Conservation (phyloP, 495 filamentous ascomycete species). For the Podospora australis region DNA sequence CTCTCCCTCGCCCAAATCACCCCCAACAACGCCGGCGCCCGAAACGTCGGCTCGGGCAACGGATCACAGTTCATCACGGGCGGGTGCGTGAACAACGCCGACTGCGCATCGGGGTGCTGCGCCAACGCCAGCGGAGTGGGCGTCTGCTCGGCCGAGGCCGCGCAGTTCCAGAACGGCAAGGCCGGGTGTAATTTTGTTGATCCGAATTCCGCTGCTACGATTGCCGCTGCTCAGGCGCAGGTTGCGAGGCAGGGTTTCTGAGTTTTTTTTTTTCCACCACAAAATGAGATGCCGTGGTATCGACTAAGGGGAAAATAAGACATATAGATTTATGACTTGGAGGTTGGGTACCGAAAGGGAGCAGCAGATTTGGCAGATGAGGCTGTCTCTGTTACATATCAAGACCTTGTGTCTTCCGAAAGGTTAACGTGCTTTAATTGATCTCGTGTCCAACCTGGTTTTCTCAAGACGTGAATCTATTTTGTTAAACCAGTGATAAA, state of each 20-base stretch:
- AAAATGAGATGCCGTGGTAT: too few species aligned
- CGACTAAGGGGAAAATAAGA: too few species aligned
- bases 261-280: too few species aligned
- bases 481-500: too few species aligned
- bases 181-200: slow-evolving; percentile 38
- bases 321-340: too few species aligned
- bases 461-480: too few species aligned
- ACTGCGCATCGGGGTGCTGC: slow-evolving; percentile 40
- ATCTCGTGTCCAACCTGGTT: too few species aligned
- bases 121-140: slow-evolving; percentile 30
- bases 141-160: slow-evolving; percentile 39
- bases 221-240: slow-evolving; percentile 37
- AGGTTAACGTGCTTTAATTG: too few species aligned
- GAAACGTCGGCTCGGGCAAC: slow-evolving; percentile 46
- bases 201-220: slow-evolving; percentile 33
- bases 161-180: slow-evolving; percentile 37
- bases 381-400: too few species aligned
- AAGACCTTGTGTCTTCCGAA: too few species aligned
- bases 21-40: slow-evolving; percentile 37
- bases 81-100: slow-evolving; percentile 41
- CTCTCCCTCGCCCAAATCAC: slow-evolving; percentile 28
- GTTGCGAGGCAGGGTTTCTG: slow-evolving; percentile 39
- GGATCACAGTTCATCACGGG: slow-evolving; percentile 47
- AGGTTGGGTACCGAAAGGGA: too few species aligned
- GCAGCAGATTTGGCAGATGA: too few species aligned